Evolutionary conservation across 805 yeast genomes (phyloP), one percentile per base, ranked within the genome.

Genomic region (Zygosaccharomyces siamensis): DNA sequence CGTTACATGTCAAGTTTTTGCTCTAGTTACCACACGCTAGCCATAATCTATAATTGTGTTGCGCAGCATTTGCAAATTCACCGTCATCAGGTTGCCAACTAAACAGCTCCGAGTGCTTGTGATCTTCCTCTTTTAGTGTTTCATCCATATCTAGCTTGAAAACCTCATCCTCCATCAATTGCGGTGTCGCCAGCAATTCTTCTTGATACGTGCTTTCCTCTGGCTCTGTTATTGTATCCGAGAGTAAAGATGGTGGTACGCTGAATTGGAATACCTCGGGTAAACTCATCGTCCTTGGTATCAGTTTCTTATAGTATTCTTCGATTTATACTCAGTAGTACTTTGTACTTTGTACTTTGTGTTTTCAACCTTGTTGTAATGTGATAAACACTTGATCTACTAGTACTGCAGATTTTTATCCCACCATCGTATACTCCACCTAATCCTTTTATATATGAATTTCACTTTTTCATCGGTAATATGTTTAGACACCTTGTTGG

Each of bases 21-120:
- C 37, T 2, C 16, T 14, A 33, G 20, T 33, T 20, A 39, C 43
- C 20, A n/a, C 30, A 12, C 33, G 48, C 43, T 10, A 63, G 51
- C 66, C 66, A 62, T 38, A 63, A 48, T 43, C 62, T 56, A 56
- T 63, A 63, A 51, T 63, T 63, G 46, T 56, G 62, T 49, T 62
- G 66, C 16, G 67, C 64, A 5, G 61, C 63, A 41, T 62, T 52
- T 21, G 61, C 61, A 31, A 57, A 56, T 32, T 46, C 53, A 37
- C 53, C 56, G 24, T 45, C 53, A 30, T 33, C 43, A 42, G 52
- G 36, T 39, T 46, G 39, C 48, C 46, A 41, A 44, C 37, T 43
- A 41, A 42, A 37, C 21, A 24, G 35, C 10, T 35, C 23, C 45
- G 31, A 28, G 40, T 42, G 31, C 37, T 38, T 39, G 27, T 30